Percentiles rank a stretch among this genome's conserved stretches.
Evolutionary conservation across 768 basidiomycete genomes (phyloP).

Genomic region (Hygrophorus russula): DNA sequence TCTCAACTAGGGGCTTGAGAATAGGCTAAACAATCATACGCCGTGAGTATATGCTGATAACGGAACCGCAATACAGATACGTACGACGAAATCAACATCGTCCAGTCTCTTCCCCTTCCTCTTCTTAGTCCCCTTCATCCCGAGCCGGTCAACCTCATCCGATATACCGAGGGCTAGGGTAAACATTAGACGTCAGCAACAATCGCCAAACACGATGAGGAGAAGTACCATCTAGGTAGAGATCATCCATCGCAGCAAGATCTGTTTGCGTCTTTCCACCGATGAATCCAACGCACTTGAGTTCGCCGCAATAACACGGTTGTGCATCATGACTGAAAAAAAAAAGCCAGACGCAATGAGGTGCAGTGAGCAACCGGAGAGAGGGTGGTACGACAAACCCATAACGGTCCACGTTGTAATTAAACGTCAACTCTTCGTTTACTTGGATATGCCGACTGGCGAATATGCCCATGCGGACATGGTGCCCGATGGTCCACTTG

Average conservation of each 20-base stretch:
- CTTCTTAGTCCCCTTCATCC: slow-evolving; percentile 81
- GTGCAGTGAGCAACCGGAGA: neutral
- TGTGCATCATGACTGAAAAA: slow-evolving; percentile 79
- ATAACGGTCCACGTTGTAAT: slow-evolving; percentile 99
- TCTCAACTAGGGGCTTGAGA: slow-evolving; percentile 60
- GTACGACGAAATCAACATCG: slow-evolving; percentile 79
- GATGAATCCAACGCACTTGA: slow-evolving; percentile 91
- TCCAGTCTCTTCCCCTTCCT: slow-evolving; percentile 90
- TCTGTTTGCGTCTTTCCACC: slow-evolving; percentile 99
- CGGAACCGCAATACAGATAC: slow-evolving; percentile 10
- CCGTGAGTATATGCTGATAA: slow-evolving; percentile 3
- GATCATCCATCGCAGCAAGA: slow-evolving; percentile 86
- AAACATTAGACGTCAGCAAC: neutral
- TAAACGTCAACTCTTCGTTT: slow-evolving; percentile 92
- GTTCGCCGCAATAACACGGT: slow-evolving; percentile 88
- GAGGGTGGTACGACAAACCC: slow-evolving; percentile 46
- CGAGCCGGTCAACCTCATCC: slow-evolving; percentile 76
- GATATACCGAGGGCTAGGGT: slow-evolving; percentile 78
- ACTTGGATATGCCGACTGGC: slow-evolving; percentile 69
- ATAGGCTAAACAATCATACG: slow-evolving; percentile 40
- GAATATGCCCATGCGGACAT: slow-evolving; percentile 97
- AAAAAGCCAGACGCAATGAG: neutral
- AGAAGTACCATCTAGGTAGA: slow-evolving; percentile 77
- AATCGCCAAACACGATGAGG: neutral
- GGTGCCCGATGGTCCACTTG: slow-evolving; percentile 88